Base-by-base conservation (phyloP, 352 stramenopile species). In the Pythium phragmitis region DNA sequence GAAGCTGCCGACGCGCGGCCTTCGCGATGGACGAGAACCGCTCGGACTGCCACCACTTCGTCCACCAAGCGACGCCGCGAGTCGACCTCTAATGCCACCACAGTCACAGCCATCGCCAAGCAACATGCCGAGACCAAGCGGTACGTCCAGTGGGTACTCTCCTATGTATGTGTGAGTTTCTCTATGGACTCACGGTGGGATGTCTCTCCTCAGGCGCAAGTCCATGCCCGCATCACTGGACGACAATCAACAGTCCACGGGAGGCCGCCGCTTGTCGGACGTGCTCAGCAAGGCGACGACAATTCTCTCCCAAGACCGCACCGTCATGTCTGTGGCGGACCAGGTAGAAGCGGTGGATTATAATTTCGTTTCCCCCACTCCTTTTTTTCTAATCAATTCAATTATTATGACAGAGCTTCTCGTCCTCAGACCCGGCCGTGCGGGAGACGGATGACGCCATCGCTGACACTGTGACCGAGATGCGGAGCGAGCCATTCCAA, bases 251-350 rank as follows among this genome's bases (percentile, higher is more conserved):
- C 30, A 73, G 23, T 8, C 23, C 51, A 13, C 33, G 30, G 59
- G 30, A 11, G 49, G 56, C 57, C 70, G 62, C 14, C 63, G 75
- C 0, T 49, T 91, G 16, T 79, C 79, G 0, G 79, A 91, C 63
- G 72, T 91, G 1, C 62, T 91, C 19, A 64, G 83, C 34, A 79
- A 74, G 28, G 82, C 82, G 37, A 91, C 79, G 43, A 91, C 79
- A n/a, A 51, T 75, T n/a, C 53, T 85, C 0, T 91, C 80, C 19
- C 80, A 61, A 43, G 54, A 89, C 46, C 75, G 77, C 36, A 43
- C 14, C 7, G 39, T 37, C 13, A 26, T 43, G 28, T 47, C 41
- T 1, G 13, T 21, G 11, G 26, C 17, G 19, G 26, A 56, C 21
- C 48, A 60, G 9, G 45, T 64, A 70, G 39, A 72, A 73, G 61